Percentiles rank a stretch among this genome's conserved stretches.
phyloP scores from a whole-genome alignment of 2,329 filamentous ascomycete genomes.

The Alternaria sp. region DNA sequence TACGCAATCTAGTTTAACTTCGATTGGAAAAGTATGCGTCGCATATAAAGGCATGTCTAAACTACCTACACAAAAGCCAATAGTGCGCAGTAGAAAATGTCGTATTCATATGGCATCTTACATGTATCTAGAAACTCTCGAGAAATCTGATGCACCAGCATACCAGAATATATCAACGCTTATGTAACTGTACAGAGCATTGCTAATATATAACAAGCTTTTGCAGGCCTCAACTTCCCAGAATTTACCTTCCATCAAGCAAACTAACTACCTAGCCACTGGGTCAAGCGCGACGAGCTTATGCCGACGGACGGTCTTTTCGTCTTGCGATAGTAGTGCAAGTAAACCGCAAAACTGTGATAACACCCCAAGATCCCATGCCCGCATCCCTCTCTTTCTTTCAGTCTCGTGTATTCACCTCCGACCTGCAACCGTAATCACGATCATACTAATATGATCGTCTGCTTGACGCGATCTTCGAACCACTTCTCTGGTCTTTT shows the following conservation, averaged over 20 bases:
- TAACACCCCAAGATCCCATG: too few relatives aligned
- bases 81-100: not conserved
- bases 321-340: too few relatives aligned
- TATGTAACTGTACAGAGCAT: not conserved
- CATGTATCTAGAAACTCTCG: not conserved
- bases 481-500: too few relatives aligned
- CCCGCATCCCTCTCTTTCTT: too few relatives aligned
- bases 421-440: too few relatives aligned
- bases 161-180: not conserved
- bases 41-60: not conserved
- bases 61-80: not conserved
- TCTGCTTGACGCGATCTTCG: too few relatives aligned
- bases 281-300: too few relatives aligned
- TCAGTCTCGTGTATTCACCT: too few relatives aligned
- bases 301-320: too few relatives aligned
- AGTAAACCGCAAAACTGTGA: too few relatives aligned
- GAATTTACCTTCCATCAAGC: too few relatives aligned
- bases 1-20: not conserved
- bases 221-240: not conserved
- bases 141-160: not conserved
- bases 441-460: too few relatives aligned
- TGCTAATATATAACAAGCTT: not conserved
- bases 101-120: not conserved
- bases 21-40: not conserved
- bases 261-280: accelerated